Base-by-base conservation (phyloP, 2,329 filamentous ascomycete genomes). In the Fusarium sp. region DNA sequence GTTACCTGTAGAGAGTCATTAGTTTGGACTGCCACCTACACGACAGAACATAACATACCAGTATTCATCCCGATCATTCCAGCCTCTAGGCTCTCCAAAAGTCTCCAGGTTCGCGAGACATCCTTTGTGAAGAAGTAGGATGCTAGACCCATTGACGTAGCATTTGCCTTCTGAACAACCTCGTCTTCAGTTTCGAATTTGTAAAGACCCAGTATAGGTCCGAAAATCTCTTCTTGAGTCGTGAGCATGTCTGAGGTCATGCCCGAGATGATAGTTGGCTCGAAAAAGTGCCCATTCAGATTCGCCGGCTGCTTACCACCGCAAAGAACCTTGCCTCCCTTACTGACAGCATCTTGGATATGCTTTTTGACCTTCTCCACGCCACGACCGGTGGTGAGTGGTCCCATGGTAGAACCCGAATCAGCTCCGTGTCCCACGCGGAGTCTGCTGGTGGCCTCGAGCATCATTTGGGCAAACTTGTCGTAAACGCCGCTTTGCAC, bases 401-500 rank as follows among this genome's bases (percentile, higher is more conserved):
- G 60, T 0, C 71, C 71, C 6, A 73, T 46, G 3, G 64, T 71
- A 0, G 58, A 62, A 1, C 1, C 10, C 0, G 41, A 50, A 2
- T 54, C 26, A 18, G 26, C 26, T 70, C 48, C 26, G 12, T 49
- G 15, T n/a, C 71, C 50, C 2, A 54, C 15, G 6, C 37, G 4
- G 2, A 54, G 14, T 14, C 18, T 44, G 2, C 3, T 11, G 1
- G 18, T 73, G 33, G 11, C 64, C 49, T 12, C 13, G 0, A 72
- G 1, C 17, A 40, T 60, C 17, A 32, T 44, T 53, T 30, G 8
- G 42, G 26, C 23, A 42, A 74, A 74, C 2, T 12, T 14, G 7
- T 90, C 87, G 77, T 90, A 89, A 18, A 92, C 85, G 14, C 84
- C 85, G 9, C 81, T 81, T 68, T 90, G 88, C 6, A 90, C 82